These are phyloP conservation scores for Stemphylium lycopersici DNA, from an alignment of 2,329 filamentous ascomycete species.

Conservation along the genomic window DNA sequence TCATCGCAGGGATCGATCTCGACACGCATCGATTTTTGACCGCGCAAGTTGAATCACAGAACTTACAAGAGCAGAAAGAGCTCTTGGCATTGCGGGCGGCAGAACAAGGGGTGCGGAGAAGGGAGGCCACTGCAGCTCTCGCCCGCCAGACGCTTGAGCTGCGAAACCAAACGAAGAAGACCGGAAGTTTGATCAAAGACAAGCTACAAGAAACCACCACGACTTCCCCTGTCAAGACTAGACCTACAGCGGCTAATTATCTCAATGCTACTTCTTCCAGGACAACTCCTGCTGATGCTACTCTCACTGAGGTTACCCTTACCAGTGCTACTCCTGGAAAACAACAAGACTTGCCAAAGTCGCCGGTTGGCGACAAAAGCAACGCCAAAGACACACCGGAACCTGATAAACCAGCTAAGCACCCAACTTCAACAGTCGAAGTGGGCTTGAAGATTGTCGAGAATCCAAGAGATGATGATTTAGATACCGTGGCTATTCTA, in stretches of 20 bases:
- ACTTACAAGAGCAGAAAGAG: neutral
- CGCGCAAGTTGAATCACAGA: neutral
- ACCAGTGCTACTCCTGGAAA: neutral
- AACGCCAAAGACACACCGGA: neutral
- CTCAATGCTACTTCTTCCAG: too few species aligned
- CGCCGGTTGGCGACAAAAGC: neutral
- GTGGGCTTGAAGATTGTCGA: neutral
- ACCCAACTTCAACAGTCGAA: neutral
- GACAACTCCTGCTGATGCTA: too few species aligned
- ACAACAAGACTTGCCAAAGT: neutral
- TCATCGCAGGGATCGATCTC: conserved; percentile 15
- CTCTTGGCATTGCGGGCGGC: neutral
- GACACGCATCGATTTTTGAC: conserved; percentile 19
- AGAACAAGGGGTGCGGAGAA: neutral
- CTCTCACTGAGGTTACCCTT: too few species aligned
- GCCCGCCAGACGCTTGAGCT: neutral
- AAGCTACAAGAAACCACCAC: neutral
- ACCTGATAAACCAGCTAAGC: too few species aligned
- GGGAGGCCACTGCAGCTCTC: neutral
- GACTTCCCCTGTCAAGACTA: neutral
- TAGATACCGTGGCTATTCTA: neutral
- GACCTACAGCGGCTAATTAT: too few species aligned
- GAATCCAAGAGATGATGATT: neutral
- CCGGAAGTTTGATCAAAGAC: neutral
- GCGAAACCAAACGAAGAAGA: neutral